These are phyloP conservation scores for Blechomonas ayalai DNA, from an alignment of 208 protist genomes.

Conservation along the genomic window DNA sequence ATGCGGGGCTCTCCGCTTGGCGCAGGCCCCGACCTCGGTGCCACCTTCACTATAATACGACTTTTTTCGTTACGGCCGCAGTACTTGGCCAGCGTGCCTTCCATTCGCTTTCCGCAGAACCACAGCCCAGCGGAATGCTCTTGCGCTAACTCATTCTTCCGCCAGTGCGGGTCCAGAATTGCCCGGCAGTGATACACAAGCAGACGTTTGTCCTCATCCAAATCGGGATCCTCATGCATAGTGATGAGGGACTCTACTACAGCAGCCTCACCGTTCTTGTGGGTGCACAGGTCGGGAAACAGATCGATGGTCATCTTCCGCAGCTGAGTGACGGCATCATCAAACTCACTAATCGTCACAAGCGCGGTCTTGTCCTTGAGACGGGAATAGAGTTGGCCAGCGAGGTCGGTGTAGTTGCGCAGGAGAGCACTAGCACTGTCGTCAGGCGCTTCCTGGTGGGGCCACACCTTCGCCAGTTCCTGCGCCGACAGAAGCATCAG, in stretches of 20 bases:
- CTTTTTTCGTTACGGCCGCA: constrained; percentile 63
- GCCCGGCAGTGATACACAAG: constrained; percentile 77
- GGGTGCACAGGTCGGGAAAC: constrained; percentile 42
- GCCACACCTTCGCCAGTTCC: constrained; percentile 37
- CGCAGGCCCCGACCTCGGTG: constrained; percentile 34
- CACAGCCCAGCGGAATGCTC: constrained; percentile 45
- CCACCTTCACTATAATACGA: constrained; percentile 62
- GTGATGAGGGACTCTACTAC: constrained; percentile 28
- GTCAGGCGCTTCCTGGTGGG: not conserved
- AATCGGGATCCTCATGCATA: constrained; percentile 54
- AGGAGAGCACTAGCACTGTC: not conserved
- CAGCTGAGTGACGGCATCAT: constrained; percentile 20
- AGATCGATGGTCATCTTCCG: constrained; percentile 28
- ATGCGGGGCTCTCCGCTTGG: constrained; percentile 70
- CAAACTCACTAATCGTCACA: constrained; percentile 26
- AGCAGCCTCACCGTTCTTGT: constrained; percentile 16
- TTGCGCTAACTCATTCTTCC: constrained; percentile 28
- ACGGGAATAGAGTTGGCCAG: constrained; percentile 17
- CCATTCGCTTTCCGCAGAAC: constrained; percentile 75
- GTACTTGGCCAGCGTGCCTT: constrained; percentile 33
- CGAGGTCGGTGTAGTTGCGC: constrained; percentile 11
- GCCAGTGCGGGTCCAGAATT: constrained; percentile 64
- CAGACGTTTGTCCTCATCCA: constrained; percentile 64
- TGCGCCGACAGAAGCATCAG: constrained; percentile 57
- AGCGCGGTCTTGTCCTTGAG: constrained; percentile 37